Base-by-base conservation (phyloP, 441 rosid genomes). In the Melastoma candidum region DNA sequence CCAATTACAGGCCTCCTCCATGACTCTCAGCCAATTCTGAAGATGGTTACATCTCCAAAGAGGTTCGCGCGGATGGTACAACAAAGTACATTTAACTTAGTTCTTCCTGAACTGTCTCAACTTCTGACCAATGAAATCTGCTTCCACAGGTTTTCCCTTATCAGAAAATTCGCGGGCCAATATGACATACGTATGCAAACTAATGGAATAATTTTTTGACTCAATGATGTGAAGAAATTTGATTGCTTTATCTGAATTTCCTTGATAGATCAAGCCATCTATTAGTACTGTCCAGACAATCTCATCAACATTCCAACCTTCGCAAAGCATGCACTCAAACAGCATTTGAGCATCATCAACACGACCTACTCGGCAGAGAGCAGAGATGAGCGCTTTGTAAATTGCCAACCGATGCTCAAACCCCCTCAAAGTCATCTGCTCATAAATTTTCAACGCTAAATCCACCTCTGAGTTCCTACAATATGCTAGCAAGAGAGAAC, bases 271-370 rank as follows among this genome's bases (percentile, higher is more conserved):
- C 62, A 82, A 67, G 53, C 90, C 90, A 71, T 80, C 90, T 60
- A 75, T 32, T 68, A 82, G 62, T 39, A 82, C 76, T 17, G 77
- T 71, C 90, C 90, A 80, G 55, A 74, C 77, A 72, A 82, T 69
- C 70, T 80, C 78, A 68, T 77, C 80, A 53, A 59, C 27, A 56
- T 69, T 74, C 77, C 66, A 66, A 53, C 72, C 59, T 54, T 77
- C 60, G 57, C 55, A 65, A 49, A 80, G 77, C 74, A 77, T 63
- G 60, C 57, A 53, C 56, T 64, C 67, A 58, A 79, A 77, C 51
- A 82, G 32, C 6, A 49, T 55, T 68, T 68, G 69, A 47, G 84
- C 84, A 66, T 75, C 76, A 57, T 66, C 74, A 11, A 56, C 51
- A 8, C 60, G 72, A 56, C 50, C 61, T 14, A 46, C 62, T 51